These are phyloP conservation scores for Monilinia polystroma DNA, from an alignment of 2,329 filamentous ascomycete genomes.

Conservation along the genomic window DNA sequence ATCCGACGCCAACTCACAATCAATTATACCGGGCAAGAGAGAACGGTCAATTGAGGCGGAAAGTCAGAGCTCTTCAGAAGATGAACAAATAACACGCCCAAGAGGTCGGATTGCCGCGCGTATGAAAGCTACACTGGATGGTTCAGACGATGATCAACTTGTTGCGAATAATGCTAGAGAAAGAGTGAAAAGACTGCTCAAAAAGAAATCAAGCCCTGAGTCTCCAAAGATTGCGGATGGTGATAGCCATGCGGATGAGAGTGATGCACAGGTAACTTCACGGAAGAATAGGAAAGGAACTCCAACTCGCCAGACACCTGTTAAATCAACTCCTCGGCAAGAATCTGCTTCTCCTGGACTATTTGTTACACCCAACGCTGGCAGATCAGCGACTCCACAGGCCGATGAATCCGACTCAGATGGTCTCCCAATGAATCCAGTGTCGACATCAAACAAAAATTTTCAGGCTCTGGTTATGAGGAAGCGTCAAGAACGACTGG, in stretches of 20 bases:
- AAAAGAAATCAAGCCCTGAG: conserved; percentile 36
- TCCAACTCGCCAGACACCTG: conserved; percentile 30
- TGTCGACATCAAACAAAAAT: conserved; percentile 54
- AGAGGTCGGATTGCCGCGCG: conserved; percentile 63
- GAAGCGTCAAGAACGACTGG: conserved; percentile 70
- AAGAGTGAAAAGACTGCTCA: conserved; percentile 47
- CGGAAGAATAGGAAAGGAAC: conserved; percentile 36
- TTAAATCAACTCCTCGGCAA: conserved; percentile 28
- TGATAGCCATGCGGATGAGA: conserved; percentile 40
- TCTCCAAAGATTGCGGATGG: conserved; percentile 39
- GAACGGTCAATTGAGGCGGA: not conserved
- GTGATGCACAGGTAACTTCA: conserved; percentile 30
- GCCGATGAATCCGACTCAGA: conserved; percentile 37
- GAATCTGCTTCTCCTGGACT: conserved; percentile 39
- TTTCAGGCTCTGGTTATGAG: conserved; percentile 71
- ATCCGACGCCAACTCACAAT: conserved; percentile 9
- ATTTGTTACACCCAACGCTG: conserved; percentile 44
- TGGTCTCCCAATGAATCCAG: conserved; percentile 47
- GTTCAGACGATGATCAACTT: conserved; percentile 26
- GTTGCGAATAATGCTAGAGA: conserved; percentile 41
- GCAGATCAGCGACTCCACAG: conserved; percentile 37
- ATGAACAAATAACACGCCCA: conserved; percentile 54
- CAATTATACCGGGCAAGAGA: not conserved
- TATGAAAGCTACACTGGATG: conserved; percentile 49
- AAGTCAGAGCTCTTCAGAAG: conserved; percentile 33